A percentile compares a stretch with the other conserved stretches of the same genome.
These are phyloP conservation scores for Penicillium dipodomyicola DNA, from an alignment of 495 filamentous ascomycete species.

Conservation along the genomic window DNA sequence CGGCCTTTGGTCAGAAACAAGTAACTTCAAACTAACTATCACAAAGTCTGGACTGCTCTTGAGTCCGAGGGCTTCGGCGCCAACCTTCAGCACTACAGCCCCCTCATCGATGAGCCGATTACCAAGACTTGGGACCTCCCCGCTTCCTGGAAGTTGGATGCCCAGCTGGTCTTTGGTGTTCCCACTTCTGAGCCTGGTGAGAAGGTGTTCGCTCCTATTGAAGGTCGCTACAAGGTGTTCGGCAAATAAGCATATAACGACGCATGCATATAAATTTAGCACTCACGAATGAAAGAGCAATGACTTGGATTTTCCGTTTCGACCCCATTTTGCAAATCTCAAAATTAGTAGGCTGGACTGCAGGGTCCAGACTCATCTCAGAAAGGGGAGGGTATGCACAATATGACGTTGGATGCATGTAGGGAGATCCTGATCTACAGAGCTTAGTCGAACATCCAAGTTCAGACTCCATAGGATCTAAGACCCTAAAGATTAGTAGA, in stretches of 20 bases:
- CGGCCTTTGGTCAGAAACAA: neutral
- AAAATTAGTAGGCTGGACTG: neutral
- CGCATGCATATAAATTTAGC: neutral
- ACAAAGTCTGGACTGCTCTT: conserved; percentile 51
- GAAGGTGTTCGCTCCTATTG: conserved; percentile 40
- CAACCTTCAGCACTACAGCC: conserved; percentile 57
- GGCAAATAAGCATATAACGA: conserved; percentile 28
- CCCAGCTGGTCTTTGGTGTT: conserved; percentile 52
- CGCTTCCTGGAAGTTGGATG: conserved; percentile 45
- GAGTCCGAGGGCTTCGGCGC: conserved; percentile 49
- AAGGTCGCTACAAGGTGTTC: conserved; percentile 45
- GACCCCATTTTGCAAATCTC: neutral
- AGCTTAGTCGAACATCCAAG: neutral
- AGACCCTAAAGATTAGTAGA: neutral
- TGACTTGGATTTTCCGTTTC: neutral
- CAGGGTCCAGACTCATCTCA: neutral
- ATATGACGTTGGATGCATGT: conserved; percentile 5
- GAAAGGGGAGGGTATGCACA: conserved; percentile 1
- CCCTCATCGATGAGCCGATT: conserved; percentile 46
- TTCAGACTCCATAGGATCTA: neutral
- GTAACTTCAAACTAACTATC: conserved; percentile 9
- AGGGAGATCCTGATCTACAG: conserved; percentile 4
- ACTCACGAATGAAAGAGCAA: conserved; percentile 10
- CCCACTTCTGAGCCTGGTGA: conserved; percentile 34
- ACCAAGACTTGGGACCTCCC: conserved; percentile 45